Percentiles rank a stretch among this genome's conserved stretches.
phyloP scores from a whole-genome alignment of 2,329 filamentous ascomycete genomes.

The Pseudogymnoascus sp. region DNA sequence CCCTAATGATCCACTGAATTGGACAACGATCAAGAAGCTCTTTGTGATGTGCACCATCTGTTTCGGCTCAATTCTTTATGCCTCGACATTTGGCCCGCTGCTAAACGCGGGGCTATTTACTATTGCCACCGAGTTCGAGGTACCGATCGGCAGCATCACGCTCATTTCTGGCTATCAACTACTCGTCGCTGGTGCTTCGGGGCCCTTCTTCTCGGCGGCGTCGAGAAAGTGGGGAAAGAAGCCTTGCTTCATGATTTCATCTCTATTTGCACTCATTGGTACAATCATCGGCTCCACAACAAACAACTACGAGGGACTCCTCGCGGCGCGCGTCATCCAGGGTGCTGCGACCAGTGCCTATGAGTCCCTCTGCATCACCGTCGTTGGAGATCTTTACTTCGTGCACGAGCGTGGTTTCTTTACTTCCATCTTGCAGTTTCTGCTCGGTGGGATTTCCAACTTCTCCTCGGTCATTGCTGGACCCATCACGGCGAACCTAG shows the following conservation, averaged over 20 bases:
- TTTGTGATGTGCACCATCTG: too few species aligned
- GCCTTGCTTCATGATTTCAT: neutral
- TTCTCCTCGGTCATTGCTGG: neutral
- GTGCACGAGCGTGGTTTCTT: neutral
- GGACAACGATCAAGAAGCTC: constrained; percentile 9
- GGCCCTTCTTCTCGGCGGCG: neutral
- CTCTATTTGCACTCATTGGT: neutral
- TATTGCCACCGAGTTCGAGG: too few species aligned
- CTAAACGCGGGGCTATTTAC: neutral
- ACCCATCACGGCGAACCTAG: neutral
- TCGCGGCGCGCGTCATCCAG: neutral
- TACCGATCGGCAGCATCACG: neutral
- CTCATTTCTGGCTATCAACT: neutral
- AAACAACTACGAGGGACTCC: neutral
- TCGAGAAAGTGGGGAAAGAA: neutral
- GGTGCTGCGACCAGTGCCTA: neutral
- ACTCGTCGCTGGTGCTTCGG: neutral
- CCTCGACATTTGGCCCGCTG: too few species aligned
- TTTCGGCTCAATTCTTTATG: neutral
- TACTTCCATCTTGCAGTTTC: neutral
- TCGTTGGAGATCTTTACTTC: neutral
- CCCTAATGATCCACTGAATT: too few species aligned
- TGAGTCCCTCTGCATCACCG: neutral
- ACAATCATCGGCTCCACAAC: neutral
- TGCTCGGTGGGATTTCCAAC: neutral